Conservation (phyloP, 805 yeast genomes). For the Dipodascus geniculatus region DNA sequence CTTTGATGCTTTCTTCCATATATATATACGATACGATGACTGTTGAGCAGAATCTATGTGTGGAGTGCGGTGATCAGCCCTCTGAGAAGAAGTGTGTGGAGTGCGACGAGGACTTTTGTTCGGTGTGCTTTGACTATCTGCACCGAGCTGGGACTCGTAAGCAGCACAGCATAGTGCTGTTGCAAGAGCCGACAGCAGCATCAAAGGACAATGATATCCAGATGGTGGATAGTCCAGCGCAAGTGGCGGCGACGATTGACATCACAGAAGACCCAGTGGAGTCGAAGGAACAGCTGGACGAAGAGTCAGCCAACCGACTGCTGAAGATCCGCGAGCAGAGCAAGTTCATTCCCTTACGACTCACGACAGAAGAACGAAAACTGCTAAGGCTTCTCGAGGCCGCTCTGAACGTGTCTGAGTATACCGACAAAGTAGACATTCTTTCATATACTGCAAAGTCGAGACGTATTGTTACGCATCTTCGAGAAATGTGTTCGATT, state of each 20-base stretch:
- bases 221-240: neutral
- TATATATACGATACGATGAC: too few species aligned
- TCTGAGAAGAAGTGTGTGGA: slow-evolving; percentile 45
- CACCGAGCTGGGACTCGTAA: slow-evolving; percentile 51
- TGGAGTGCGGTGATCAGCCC: slow-evolving; percentile 71
- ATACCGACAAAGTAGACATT: slow-evolving; percentile 69
- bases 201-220: neutral
- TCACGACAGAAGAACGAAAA: slow-evolving; percentile 59
- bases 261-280: neutral
- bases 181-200: slow-evolving; percentile 4
- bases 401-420: slow-evolving; percentile 66
- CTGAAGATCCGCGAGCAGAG: slow-evolving; percentile 25
- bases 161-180: slow-evolving; percentile 17
- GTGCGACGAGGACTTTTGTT: slow-evolving; percentile 62
- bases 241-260: neutral
- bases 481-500: slow-evolving; percentile 67
- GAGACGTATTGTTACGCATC: slow-evolving; percentile 57
- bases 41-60: slow-evolving; percentile 30
- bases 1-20: too few species aligned
- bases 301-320: neutral
- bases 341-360: slow-evolving; percentile 55
- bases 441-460: slow-evolving; percentile 54
- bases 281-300: neutral
- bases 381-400: slow-evolving; percentile 57
- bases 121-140: slow-evolving; percentile 54